A percentile compares a stretch with the other conserved stretches of the same genome.
phyloP scores from a whole-genome alignment of 345 rosid genomes.

The Citrus medica region DNA sequence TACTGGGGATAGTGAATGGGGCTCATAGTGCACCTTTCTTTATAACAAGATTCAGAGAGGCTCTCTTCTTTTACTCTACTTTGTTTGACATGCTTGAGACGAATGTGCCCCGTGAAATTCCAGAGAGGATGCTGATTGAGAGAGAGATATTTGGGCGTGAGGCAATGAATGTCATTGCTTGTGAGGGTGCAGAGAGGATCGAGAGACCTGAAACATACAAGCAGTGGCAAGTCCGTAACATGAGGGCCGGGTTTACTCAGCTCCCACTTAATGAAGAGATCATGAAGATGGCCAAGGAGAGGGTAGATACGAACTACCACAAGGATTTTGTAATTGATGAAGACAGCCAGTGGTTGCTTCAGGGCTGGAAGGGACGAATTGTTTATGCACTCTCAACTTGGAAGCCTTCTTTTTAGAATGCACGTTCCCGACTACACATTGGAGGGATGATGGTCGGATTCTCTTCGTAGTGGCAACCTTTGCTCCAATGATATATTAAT shows the following conservation, averaged over 20 bases:
- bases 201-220: constrained; percentile 60
- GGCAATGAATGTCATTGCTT: constrained; percentile 51
- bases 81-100: constrained; percentile 49
- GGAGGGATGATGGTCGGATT: constrained; percentile 8
- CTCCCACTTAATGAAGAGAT: constrained; percentile 42
- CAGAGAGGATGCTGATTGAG: constrained; percentile 48
- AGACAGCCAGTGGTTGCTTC: constrained; percentile 47
- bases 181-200: constrained; percentile 51
- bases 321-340: constrained; percentile 47
- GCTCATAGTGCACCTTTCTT: constrained; percentile 46
- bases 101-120: constrained; percentile 40
- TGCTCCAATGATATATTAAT: background rate
- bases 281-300: constrained; percentile 30
- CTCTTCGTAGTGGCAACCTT: background rate
- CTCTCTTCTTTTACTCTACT: constrained; percentile 50
- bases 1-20: constrained; percentile 47
- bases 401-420: constrained; percentile 27
- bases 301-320: constrained; percentile 34
- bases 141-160: constrained; percentile 41
- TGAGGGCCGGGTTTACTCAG: constrained; percentile 44
- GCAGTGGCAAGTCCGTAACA: constrained; percentile 44
- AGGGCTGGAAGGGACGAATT: constrained; percentile 61
- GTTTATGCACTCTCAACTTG: constrained; percentile 43
- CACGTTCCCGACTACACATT: background rate
- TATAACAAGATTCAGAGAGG: constrained; percentile 51